These are phyloP conservation scores for Brettanomyces anomalus DNA, from an alignment of 805 yeast genomes.

Conservation along the genomic window DNA sequence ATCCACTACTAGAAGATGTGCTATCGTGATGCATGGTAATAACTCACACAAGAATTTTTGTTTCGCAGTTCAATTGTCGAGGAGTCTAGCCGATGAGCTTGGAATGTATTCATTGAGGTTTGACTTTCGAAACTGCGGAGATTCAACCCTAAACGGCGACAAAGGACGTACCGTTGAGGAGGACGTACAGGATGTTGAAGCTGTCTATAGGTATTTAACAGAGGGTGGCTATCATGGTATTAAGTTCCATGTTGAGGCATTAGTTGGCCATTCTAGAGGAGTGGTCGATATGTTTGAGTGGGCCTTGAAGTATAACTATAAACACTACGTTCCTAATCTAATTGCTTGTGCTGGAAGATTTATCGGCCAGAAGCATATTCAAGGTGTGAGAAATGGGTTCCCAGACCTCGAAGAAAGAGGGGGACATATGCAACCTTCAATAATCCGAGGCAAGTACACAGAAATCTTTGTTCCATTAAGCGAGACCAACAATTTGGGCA, in stretches of 20 bases:
- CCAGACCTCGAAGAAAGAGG: slow-evolving; percentile 33
- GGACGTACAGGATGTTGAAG: slow-evolving; percentile 62
- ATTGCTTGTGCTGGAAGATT: slow-evolving; percentile 71
- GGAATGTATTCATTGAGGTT: slow-evolving; percentile 66
- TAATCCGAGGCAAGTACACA: slow-evolving; percentile 42
- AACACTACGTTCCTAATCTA: slow-evolving; percentile 42
- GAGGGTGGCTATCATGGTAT: slow-evolving; percentile 24
- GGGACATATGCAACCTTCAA: slow-evolving; percentile 32
- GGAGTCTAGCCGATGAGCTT: slow-evolving; percentile 41
- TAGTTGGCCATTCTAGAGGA: slow-evolving; percentile 80
- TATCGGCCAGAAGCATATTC: slow-evolving; percentile 37
- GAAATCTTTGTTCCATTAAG: slow-evolving; percentile 33
- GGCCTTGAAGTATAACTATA: slow-evolving; percentile 38
- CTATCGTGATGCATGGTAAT: slow-evolving; percentile 71
- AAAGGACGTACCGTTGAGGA: slow-evolving; percentile 52
- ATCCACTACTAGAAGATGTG: slow-evolving; percentile 22
- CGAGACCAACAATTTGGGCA: slow-evolving; percentile 45
- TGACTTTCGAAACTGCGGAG: slow-evolving; percentile 84
- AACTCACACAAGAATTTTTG: slow-evolving; percentile 80
- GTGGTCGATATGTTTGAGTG: slow-evolving; percentile 66
- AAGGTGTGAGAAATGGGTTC: slow-evolving; percentile 25
- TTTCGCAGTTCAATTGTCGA: slow-evolving; percentile 59
- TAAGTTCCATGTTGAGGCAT: slow-evolving; percentile 40
- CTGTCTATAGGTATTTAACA: slow-evolving; percentile 29
- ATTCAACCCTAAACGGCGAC: slow-evolving; percentile 41